Conservation (phyloP, 129 eudicot species). For the Silybum marianum region DNA sequence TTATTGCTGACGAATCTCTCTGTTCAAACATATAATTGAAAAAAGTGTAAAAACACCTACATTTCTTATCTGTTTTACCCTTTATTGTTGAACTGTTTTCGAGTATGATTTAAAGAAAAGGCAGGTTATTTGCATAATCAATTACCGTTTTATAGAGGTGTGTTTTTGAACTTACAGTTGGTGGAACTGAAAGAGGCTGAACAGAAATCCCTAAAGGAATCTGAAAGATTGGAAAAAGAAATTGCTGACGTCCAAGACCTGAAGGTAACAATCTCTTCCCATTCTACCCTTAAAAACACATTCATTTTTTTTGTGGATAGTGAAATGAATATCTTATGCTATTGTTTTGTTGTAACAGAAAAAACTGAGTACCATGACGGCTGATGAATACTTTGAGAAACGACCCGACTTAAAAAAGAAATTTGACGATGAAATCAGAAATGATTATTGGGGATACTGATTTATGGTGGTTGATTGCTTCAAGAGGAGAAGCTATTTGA, state of each 20-base stretch:
- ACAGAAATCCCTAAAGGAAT: constrained; percentile 67
- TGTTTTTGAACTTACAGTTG: constrained; percentile 44
- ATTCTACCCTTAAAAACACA: neutral
- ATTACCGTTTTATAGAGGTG: neutral
- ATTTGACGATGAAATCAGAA: constrained; percentile 94
- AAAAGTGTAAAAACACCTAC: neutral
- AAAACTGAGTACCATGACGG: constrained; percentile 93
- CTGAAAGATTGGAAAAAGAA: constrained; percentile 82
- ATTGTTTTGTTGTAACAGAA: constrained; percentile 38
- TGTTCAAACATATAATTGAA: neutral
- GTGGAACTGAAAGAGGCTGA: constrained; percentile 94
- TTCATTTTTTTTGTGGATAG: neutral
- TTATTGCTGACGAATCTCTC: neutral
- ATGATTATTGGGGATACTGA: constrained; percentile 95
- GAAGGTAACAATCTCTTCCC: constrained; percentile 35
- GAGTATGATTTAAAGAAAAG: neutral
- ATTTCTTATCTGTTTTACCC: neutral
- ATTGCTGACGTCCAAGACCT: constrained; percentile 65
- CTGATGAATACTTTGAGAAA: constrained; percentile 94
- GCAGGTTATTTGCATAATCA: neutral
- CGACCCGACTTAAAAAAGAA: constrained; percentile 92
- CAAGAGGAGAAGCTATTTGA: neutral
- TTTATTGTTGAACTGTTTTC: neutral
- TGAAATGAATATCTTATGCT: neutral
- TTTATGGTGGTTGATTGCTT: constrained; percentile 14